Evolutionary conservation across 2,329 filamentous ascomycete genomes (phyloP).

Genomic region (Curvularia lunata): DNA sequence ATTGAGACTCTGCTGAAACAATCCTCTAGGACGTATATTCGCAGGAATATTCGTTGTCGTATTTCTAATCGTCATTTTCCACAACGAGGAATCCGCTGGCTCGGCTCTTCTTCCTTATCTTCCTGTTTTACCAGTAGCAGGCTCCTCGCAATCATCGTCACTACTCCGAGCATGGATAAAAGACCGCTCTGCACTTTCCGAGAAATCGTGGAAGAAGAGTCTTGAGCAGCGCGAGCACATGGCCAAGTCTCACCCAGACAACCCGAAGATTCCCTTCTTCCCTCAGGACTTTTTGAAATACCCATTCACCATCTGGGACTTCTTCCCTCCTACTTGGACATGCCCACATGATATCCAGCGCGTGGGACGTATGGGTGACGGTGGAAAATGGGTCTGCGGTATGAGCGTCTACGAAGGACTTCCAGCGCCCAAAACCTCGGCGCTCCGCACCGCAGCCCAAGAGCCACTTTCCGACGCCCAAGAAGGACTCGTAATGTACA

Average conservation of each 20-base stretch:
- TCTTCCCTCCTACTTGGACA: constrained; percentile 43
- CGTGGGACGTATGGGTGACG: constrained; percentile 41
- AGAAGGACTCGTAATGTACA: constrained; percentile 40
- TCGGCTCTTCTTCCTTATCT: constrained; percentile 33
- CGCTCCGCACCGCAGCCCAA: constrained; percentile 20
- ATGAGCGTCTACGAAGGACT: constrained; percentile 43
- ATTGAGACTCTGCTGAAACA: constrained; percentile 8
- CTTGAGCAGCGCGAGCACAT: constrained; percentile 37
- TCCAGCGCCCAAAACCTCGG: constrained; percentile 23
- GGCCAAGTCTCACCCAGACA: constrained; percentile 34
- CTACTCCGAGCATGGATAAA: constrained; percentile 33
- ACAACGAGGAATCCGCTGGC: constrained; percentile 31
- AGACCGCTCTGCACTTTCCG: constrained; percentile 40
- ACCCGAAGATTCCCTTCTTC: constrained; percentile 42
- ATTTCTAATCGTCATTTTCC: constrained; percentile 35
- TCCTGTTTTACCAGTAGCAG: constrained; percentile 24
- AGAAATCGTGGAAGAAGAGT: constrained; percentile 40
- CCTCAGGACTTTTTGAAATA: constrained; percentile 41
- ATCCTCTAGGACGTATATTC: constrained; percentile 26
- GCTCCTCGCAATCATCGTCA: constrained; percentile 21
- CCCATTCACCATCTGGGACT: constrained; percentile 45
- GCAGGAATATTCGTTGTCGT: constrained; percentile 32
- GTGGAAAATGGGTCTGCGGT: constrained; percentile 46
- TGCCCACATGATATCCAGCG: constrained; percentile 45
- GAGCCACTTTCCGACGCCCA: constrained; percentile 19